These are phyloP conservation scores for Cercospora brassicicola DNA, from an alignment of 2,329 filamentous ascomycete species.

Conservation along the genomic window DNA sequence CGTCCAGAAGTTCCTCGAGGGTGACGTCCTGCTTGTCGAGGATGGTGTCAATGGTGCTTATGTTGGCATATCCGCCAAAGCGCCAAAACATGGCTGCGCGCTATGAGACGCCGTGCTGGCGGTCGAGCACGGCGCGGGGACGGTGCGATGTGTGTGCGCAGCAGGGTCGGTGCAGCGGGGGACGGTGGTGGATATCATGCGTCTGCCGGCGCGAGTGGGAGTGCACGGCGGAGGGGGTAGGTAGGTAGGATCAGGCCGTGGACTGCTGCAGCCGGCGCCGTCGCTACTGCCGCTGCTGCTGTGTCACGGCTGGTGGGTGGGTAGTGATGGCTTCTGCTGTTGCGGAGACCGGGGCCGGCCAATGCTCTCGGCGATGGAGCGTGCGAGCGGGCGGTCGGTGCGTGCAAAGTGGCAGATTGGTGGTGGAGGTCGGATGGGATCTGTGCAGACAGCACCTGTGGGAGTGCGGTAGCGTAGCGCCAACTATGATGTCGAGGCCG, in stretches of 20 bases:
- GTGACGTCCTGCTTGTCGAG: slow-evolving; percentile 94
- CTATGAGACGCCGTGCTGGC: slow-evolving; percentile 18
- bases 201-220: slow-evolving; percentile 9
- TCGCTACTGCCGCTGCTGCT: slow-evolving; percentile 6
- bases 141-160: slow-evolving; percentile 11
- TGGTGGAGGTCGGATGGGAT: background rate
- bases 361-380: slow-evolving; percentile 4
- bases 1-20: slow-evolving; percentile 92
- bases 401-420: background rate
- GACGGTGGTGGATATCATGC: slow-evolving; percentile 23
- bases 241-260: background rate
- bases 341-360: background rate
- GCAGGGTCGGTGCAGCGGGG: slow-evolving; percentile 6
- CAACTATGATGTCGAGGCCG: background rate
- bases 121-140: slow-evolving; percentile 9
- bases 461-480: background rate
- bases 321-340: background rate
- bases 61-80: slow-evolving; percentile 97
- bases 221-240: slow-evolving; percentile 2
- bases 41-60: slow-evolving; percentile 93
- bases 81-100: slow-evolving; percentile 91
- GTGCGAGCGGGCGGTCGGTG: slow-evolving; percentile 1
- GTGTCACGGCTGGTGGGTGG: slow-evolving; percentile 9
- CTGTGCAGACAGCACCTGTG: background rate
- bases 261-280: slow-evolving; percentile 2